Conservation (phyloP, 371 early-diverging fungal species). For the Rhizopus delemar region DNA sequence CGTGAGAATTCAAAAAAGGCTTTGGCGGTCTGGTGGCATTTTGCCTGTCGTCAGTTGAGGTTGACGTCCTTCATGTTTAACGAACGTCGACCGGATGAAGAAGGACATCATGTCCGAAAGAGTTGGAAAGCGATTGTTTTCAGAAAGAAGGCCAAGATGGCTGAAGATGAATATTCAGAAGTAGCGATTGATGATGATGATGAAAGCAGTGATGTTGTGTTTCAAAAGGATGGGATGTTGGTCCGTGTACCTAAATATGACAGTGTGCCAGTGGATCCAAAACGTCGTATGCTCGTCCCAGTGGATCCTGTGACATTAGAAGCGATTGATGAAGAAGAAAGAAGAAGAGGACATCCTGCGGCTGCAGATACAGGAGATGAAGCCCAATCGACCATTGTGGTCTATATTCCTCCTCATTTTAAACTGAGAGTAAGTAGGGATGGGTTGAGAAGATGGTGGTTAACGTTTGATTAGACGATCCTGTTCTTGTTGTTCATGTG, state of each 20-base stretch:
- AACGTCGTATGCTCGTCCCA: constrained; percentile 73
- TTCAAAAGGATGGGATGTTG: constrained; percentile 63
- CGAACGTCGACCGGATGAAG: constrained; percentile 64
- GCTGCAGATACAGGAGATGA: constrained; percentile 52
- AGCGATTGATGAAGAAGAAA: constrained; percentile 63
- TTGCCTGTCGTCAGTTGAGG: constrained; percentile 65
- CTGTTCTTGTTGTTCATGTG: constrained; percentile 53
- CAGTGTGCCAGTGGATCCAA: constrained; percentile 67
- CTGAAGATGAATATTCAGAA: constrained; percentile 29
- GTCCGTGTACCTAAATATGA: constrained; percentile 75
- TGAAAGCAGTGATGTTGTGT: constrained; percentile 38
- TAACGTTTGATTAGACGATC: constrained; percentile 23
- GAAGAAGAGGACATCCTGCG: constrained; percentile 57
- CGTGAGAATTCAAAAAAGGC: constrained; percentile 49
- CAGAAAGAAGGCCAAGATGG: constrained; percentile 25
- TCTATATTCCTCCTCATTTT: constrained; percentile 72
- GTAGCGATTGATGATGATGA: constrained; percentile 40
- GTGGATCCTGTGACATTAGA: constrained; percentile 63
- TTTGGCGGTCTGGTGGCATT: constrained; percentile 70
- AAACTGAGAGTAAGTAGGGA: constrained; percentile 39
- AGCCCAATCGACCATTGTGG: constrained; percentile 54
- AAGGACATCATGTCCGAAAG: constrained; percentile 23
- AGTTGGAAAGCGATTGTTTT: constrained; percentile 16
- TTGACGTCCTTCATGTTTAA: constrained; percentile 87
- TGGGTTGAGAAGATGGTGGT: no score